Evolutionary conservation across 768 basidiomycete genomes (phyloP), one percentile per base, ranked within the genome.

Genomic region (Cubamyces sp.): DNA sequence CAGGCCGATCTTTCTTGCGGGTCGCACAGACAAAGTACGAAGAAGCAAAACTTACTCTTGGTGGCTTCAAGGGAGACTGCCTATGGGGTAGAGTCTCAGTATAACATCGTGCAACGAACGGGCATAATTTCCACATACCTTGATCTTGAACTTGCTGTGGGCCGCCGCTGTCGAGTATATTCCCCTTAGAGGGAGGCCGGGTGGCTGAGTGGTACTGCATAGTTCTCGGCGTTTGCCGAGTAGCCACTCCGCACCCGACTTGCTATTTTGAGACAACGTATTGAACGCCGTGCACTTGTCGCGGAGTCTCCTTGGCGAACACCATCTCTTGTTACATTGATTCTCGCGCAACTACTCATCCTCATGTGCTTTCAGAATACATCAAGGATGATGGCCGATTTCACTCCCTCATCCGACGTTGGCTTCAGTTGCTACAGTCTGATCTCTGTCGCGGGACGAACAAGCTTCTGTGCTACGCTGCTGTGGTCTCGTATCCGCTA

Each of bases 101-200:
- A 37, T 45, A 30, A 21, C 50, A 3, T 15, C 48, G 54, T 16
- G 21, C 23, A 47, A 52, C 45, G 18, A 1, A 61, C 26, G 43
- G 39, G 54, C 70, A 71, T 62, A 68, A 58, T 57, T 60, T 60
- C 68, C 43, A 57, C 70, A 59, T 67, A 73, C 72, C 70, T 71
- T 70, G 69, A 64, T 73, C 72, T 74, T 75, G 74, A 72, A 64
- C 70, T 70, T 72, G 71, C 71, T 69, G 67, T 68, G 67, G 71
- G 67, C 74, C 70, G 64, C 70, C 63, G 58, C 51, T 60, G 67
- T 66, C 68, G 69, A 68, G 67, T 70, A 63, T 61, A 61, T 62
- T 63, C 47, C 65, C 60, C 37, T 50, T 64, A 64, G 48, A 57
- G 54, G 63, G 30, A 54, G 64, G 28, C 5, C 39, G 60, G 68